Evolutionary conservation across 805 yeast genomes (phyloP), one percentile per base, ranked within the genome.

Genomic region (Yarrowia sp.): DNA sequence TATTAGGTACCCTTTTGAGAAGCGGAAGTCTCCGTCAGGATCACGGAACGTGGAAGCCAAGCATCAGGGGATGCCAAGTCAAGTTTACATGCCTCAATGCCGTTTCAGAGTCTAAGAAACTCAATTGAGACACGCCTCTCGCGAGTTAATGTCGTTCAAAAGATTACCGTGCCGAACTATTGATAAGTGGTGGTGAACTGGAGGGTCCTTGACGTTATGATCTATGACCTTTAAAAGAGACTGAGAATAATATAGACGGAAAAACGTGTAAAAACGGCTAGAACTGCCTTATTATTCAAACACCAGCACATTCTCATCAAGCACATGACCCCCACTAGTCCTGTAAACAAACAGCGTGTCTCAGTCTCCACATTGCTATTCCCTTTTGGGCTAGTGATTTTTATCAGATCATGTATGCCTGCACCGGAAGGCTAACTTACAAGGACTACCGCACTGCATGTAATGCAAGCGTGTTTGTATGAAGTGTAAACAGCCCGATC

Each of bases 381-480:
- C 49, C 49, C 49, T 2, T 19, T 44, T 20, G 9, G 49, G 33
- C 49, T 5, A 20, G 9, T 9, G 13, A 24, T 52, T 36, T 50
- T 52, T 52, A 52, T 52, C 56, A 52, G 56, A 52, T 52, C 56
- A 52, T 52, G 56, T 36, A 36, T 34, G 42, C 39, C 42, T 50
- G 56, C 56, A 52, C 13, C 4, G 4, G 15, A 47, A 47, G 9
- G 53, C 53, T 30, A 47, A 13, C 14, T 17, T 10, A 43, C 17
- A 43, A 20, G 24, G 38, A 10, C 10, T 46, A 15, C 38, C 15
- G 4, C 19, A 33, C 38, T 30, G 4, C 19, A 33, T n/a, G 14
- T 2, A 33, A 10, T 49, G 19, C 38, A 52, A 52, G 15, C 13
- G n/a, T 52, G 15, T 34, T 34, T 8, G 24, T 17, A 30, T 47